Percentiles rank a stretch among this genome's conserved stretches.
phyloP scores from a whole-genome alignment of 2,329 filamentous ascomycete species.

The Ilyonectria sp. region DNA sequence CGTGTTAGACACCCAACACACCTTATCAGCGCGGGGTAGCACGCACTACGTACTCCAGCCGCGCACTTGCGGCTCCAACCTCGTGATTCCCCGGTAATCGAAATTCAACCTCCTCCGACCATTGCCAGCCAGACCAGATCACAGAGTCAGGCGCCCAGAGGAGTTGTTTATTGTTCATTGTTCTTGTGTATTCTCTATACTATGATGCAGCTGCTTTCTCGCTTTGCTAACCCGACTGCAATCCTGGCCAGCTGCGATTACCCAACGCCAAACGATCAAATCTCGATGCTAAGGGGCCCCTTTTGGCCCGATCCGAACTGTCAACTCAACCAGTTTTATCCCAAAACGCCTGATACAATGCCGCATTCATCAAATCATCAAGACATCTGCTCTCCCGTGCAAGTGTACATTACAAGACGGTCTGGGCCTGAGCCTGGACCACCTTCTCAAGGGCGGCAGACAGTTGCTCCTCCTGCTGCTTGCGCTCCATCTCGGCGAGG shows the following conservation, averaged over 20 bases:
- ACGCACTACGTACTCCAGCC: slow-evolving; percentile 15
- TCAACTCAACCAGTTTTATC: slow-evolving; percentile 34
- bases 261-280: slow-evolving; percentile 44
- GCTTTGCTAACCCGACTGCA: slow-evolving; percentile 30
- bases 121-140: slow-evolving; percentile 15
- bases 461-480: slow-evolving; percentile 68
- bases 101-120: slow-evolving; percentile 40
- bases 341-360: slow-evolving; percentile 49
- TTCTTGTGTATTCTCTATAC: slow-evolving; percentile 36
- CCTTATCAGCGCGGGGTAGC: slow-evolving; percentile 45
- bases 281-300: slow-evolving; percentile 28
- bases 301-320: slow-evolving; percentile 27
- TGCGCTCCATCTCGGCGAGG: slow-evolving; percentile 79
- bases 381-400: slow-evolving; percentile 32
- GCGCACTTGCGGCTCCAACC: slow-evolving; percentile 36
- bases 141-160: slow-evolving; percentile 9
- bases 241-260: slow-evolving; percentile 33
- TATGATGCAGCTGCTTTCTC: slow-evolving; percentile 28
- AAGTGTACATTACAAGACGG: slow-evolving; percentile 47
- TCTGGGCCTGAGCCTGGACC: slow-evolving; percentile 32
- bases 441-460: slow-evolving; percentile 49
- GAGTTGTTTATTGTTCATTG: slow-evolving; percentile 25
- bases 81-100: slow-evolving; percentile 41
- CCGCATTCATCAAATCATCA: slow-evolving; percentile 48
- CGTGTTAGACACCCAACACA: slow-evolving; percentile 37